Conservation (phyloP, 495 filamentous ascomycete species). For the Lasiosphaeriaceae sp. region DNA sequence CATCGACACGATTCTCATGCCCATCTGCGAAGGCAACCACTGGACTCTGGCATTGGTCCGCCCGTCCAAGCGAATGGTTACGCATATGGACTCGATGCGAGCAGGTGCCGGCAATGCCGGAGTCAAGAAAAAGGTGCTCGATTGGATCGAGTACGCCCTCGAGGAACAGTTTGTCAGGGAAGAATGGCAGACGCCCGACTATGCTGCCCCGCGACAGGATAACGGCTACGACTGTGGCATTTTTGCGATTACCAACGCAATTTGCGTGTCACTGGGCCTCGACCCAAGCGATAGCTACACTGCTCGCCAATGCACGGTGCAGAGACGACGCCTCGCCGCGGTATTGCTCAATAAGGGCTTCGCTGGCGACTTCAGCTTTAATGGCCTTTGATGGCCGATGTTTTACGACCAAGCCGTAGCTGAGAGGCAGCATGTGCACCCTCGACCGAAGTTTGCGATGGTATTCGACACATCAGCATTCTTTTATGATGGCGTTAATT, state of each 20-base stretch:
- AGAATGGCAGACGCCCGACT: constrained; percentile 58
- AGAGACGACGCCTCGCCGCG: constrained; percentile 63
- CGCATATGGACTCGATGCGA: constrained; percentile 72
- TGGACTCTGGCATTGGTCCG: constrained; percentile 71
- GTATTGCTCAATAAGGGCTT: constrained; percentile 67
- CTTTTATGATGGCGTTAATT: too few species aligned
- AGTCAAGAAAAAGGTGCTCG: constrained; percentile 19
- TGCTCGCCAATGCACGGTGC: constrained; percentile 50
- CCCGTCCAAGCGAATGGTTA: constrained; percentile 57
- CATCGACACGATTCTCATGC: constrained; percentile 45
- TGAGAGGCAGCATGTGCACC: neutral
- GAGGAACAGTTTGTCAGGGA: constrained; percentile 49
- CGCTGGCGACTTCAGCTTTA: constrained; percentile 40
- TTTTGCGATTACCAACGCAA: constrained; percentile 70
- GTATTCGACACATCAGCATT: too few species aligned
- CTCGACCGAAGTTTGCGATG: neutral
- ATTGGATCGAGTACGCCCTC: constrained; percentile 59
- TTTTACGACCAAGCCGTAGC: neutral
- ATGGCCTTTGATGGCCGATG: constrained; percentile 25
- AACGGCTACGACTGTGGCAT: constrained; percentile 81
- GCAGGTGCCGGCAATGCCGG: constrained; percentile 13
- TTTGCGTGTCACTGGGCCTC: constrained; percentile 62
- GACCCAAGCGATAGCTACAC: constrained; percentile 55
- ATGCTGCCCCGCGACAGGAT: constrained; percentile 51
- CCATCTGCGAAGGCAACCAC: constrained; percentile 42